phyloP scores from a whole-genome alignment of 768 basidiomycete species.

The Leccinum truebloodii region DNA sequence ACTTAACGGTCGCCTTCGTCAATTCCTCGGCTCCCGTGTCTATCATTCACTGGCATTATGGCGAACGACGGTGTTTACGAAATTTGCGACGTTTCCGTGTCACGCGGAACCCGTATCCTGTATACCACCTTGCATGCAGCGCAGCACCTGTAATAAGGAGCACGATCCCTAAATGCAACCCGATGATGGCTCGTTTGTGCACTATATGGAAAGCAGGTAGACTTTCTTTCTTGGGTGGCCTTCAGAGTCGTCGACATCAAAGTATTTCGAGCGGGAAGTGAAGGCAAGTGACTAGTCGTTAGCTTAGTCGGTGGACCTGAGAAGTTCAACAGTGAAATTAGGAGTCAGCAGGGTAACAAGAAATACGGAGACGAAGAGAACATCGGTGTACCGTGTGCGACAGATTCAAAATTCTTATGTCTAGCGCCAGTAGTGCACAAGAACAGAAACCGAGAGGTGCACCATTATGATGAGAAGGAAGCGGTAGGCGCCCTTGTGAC shows the following conservation, averaged over 20 bases:
- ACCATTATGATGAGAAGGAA: not conserved
- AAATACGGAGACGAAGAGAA: not conserved
- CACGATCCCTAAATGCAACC: not conserved
- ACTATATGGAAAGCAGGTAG: not conserved
- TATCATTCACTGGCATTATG: not conserved
- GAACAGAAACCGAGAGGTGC: not conserved
- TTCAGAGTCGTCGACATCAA: not conserved
- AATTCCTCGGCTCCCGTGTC: not conserved
- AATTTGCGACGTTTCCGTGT: not conserved
- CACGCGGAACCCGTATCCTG: not conserved
- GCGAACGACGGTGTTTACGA: not conserved
- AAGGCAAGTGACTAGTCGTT: not conserved
- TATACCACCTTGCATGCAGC: not conserved
- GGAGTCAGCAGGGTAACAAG: not conserved
- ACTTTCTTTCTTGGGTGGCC: not conserved
- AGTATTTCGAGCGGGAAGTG: not conserved
- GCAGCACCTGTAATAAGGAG: not conserved
- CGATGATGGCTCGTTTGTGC: not conserved
- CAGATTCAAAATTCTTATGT: not conserved
- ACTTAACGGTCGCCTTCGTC: not conserved
- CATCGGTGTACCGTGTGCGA: not conserved
- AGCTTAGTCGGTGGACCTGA: not conserved
- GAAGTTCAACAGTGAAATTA: not conserved
- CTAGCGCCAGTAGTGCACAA: too few relatives aligned
- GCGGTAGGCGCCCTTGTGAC: not conserved